Conservation (phyloP, 1,139 yeast genomes). For the Kurtzmaniella quercitrusa region DNA sequence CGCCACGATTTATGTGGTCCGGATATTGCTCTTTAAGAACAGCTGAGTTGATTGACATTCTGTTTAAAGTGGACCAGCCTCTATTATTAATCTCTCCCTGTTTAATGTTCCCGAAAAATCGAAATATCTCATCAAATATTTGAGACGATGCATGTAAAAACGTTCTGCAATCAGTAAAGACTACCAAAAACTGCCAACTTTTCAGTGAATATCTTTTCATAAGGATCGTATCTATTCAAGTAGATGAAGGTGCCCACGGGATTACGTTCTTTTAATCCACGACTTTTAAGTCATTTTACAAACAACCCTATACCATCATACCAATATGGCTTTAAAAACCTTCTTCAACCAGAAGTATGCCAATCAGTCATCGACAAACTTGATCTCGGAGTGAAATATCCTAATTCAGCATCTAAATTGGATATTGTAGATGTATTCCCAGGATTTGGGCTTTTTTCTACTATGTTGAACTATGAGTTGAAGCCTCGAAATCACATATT, state of each 20-base stretch:
- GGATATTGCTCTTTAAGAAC: slow-evolving; percentile 20
- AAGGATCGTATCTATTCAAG: no score
- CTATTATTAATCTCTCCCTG: not conserved
- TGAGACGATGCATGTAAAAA: no score
- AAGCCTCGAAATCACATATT: slow-evolving; percentile 60
- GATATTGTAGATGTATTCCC: slow-evolving; percentile 68
- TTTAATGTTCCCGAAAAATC: not conserved
- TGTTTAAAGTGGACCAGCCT: not conserved
- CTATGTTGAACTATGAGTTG: slow-evolving; percentile 51
- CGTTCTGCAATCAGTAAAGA: no score
- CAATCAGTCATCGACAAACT: slow-evolving; percentile 42
- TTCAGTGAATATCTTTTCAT: no score
- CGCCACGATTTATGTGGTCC: slow-evolving; percentile 13
- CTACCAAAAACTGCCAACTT: no score
- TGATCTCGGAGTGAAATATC: slow-evolving; percentile 38
- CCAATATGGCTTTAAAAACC: slow-evolving; percentile 18
- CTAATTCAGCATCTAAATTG: slow-evolving; percentile 33
- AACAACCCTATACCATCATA: slow-evolving; percentile 17
- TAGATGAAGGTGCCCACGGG: not conserved
- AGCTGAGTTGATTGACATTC: slow-evolving; percentile 34
- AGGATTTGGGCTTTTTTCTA: slow-evolving; percentile 50
- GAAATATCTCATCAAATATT: no score
- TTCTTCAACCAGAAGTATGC: slow-evolving; percentile 23
- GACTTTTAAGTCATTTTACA: slow-evolving; percentile 17
- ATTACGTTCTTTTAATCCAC: slow-evolving; percentile 30